Percentiles rank a stretch among this genome's conserved stretches.
Conservation (phyloP, 2,329 filamentous ascomycete species). For the Fusarium pseudonygamai region DNA sequence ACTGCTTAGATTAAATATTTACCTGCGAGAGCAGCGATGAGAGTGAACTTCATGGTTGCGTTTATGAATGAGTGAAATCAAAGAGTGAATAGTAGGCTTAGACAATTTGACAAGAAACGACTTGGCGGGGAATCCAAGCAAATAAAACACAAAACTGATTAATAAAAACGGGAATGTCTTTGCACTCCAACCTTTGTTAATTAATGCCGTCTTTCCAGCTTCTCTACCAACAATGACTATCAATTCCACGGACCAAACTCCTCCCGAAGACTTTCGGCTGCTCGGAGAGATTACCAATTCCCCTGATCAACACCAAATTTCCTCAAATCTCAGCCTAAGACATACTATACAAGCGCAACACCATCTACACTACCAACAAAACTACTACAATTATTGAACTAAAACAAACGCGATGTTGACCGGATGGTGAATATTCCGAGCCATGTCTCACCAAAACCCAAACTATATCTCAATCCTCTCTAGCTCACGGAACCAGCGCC, state of each 20-base stretch:
- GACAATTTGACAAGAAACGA: not conserved
- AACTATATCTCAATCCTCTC: not conserved
- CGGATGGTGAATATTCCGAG: slow-evolving; percentile 2
- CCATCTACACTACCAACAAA: not conserved
- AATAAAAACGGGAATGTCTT: not conserved
- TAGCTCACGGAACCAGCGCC: slow-evolving; percentile 20
- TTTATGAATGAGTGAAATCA: slow-evolving; percentile 10
- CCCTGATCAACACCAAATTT: not conserved
- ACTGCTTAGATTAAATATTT: no score
- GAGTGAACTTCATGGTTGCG: slow-evolving; percentile 29
- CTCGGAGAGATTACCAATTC: not conserved
- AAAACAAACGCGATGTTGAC: not conserved
- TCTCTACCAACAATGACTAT: not conserved
- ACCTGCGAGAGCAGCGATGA: slow-evolving; percentile 15
- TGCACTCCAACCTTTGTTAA: not conserved
- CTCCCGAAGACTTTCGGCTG: not conserved
- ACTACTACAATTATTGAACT: not conserved
- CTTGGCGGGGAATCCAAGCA: not conserved
- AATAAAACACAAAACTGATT: not conserved
- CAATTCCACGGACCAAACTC: not conserved
- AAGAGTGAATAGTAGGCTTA: not conserved
- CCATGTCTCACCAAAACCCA: slow-evolving; percentile 7
- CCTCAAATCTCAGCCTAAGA: not conserved
- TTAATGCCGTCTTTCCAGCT: not conserved
- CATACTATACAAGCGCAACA: not conserved